phyloP scores from a whole-genome alignment of 2,329 filamentous ascomycete species.

The Fusarium nodosum region DNA sequence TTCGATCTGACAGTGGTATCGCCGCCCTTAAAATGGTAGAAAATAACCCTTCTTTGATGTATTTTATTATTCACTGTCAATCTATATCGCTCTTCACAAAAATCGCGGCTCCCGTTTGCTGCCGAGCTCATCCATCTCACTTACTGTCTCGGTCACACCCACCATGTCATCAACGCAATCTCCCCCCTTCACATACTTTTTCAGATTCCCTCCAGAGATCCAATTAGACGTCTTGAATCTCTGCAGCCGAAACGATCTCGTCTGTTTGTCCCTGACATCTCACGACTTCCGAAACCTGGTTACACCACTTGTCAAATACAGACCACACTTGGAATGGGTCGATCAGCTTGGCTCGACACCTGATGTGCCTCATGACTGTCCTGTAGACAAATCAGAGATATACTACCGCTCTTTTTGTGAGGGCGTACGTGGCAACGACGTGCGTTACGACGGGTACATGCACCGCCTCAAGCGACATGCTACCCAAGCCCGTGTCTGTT shows the following conservation, averaged over 20 bases:
- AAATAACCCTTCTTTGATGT: background rate
- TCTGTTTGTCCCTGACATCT: constrained; percentile 16
- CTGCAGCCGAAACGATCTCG: constrained; percentile 8
- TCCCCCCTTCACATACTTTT: constrained; percentile 4
- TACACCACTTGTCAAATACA: background rate
- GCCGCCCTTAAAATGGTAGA: background rate
- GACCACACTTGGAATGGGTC: constrained; percentile 6
- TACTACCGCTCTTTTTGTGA: background rate
- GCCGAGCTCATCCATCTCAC: background rate
- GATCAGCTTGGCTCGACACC: constrained; percentile 2
- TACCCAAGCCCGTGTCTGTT: background rate
- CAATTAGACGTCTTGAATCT: constrained; percentile 8
- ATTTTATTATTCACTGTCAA: background rate
- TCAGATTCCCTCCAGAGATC: constrained; percentile 15
- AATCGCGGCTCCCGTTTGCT: accelerated
- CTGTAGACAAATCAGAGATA: accelerated
- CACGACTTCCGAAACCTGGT: background rate
- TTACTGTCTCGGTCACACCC: background rate
- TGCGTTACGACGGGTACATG: accelerated
- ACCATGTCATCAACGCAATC: constrained; percentile 3
- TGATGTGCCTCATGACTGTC: background rate
- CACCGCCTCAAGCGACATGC: background rate
- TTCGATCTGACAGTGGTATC: background rate
- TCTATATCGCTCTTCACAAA: too few relatives aligned
- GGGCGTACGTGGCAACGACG: accelerated